Evolutionary conservation across 176 grass and related monocot species (phyloP), one percentile per base, ranked within the genome.

Genomic region (Phragmites australis): DNA sequence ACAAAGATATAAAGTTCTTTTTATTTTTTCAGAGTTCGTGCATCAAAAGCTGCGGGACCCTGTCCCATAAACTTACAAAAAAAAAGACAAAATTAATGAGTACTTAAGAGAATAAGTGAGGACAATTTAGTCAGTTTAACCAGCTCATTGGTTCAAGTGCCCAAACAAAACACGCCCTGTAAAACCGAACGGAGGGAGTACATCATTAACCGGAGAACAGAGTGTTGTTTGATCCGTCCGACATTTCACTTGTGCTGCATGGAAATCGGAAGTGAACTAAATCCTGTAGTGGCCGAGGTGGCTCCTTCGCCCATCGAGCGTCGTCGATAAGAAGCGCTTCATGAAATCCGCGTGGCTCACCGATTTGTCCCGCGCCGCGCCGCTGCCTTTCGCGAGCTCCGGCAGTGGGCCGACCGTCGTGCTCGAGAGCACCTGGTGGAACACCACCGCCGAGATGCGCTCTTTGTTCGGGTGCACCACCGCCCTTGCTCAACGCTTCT

Each of bases 401-500:
- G 55, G 44, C 29, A 89, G 48, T 45, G 87, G 87, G 4, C 76
- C 74, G 6, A 84, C 72, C 11, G 54, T 78, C 1, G 82, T 71
- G 77, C n/a, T 60, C 56, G 0, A 29, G n/a, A n/a, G 41, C 15
- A 37, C 12, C 40, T 76, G 76, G 59, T 89, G 74, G 72, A 89
- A 89, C 40, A 77, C 34, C 16, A 68, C 87, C 48, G 72, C 78
- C 5, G 87, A 41, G 29, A 84, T 54, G 41, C 87, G 81, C 29
- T 89, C 46, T 80, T 80, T 84, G 27, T 75, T 37, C 8, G 86
- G 63, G 54, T 84, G 21, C 48, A 88, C 73, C 1, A 74, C 45
- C 19, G 55, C 81, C 29, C 74, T 60, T 88, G 86, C 81, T 88
- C 86, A 16, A 84, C 62, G 60, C 86, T 88, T 40, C 46, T 84